phyloP scores from a whole-genome alignment of 768 basidiomycete genomes.

The Chalciporus sphaerocephalus region DNA sequence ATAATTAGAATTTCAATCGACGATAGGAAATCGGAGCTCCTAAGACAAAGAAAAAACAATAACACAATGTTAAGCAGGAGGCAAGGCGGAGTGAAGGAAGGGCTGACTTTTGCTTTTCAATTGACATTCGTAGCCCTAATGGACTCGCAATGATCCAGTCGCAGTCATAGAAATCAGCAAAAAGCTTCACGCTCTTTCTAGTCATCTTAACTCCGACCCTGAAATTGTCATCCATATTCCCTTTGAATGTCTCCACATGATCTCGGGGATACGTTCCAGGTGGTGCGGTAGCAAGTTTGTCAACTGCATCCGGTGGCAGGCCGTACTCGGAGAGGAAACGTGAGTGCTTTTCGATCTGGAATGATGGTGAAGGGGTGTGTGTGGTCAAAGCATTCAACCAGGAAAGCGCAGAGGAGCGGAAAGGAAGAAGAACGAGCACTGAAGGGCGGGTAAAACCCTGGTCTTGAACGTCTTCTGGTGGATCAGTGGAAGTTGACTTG shows the following conservation, averaged over 20 bases:
- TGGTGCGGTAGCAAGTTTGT: slow-evolving; percentile 73
- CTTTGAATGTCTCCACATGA: slow-evolving; percentile 90
- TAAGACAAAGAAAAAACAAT: slow-evolving; percentile 27
- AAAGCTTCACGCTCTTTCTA: slow-evolving; percentile 86
- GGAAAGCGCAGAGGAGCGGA: slow-evolving; percentile 80
- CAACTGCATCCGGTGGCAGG: slow-evolving; percentile 70
- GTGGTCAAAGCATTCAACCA: slow-evolving; percentile 80
- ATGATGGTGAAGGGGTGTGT: slow-evolving; percentile 65
- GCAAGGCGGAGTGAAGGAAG: neutral
- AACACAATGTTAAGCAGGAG: neutral
- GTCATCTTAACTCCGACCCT: slow-evolving; percentile 90
- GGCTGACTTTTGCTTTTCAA: slow-evolving; percentile 89
- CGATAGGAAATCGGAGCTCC: slow-evolving; percentile 85
- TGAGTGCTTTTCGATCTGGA: slow-evolving; percentile 83
- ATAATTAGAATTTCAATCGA: slow-evolving; percentile 89
- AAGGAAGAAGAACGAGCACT: slow-evolving; percentile 85
- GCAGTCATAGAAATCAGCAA: slow-evolving; percentile 83
- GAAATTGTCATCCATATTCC: slow-evolving; percentile 97
- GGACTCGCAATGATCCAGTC: slow-evolving; percentile 95
- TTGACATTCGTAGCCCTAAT: slow-evolving; percentile 81
- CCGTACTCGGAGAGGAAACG: slow-evolving; percentile 83
- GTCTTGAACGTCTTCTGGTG: slow-evolving; percentile 80
- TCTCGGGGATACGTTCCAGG: slow-evolving; percentile 79
- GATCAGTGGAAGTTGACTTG: slow-evolving; percentile 49
- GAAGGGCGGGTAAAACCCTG: slow-evolving; percentile 98